These are phyloP conservation scores for Oidiodendron maius DNA, from an alignment of 495 filamentous ascomycete species.

Conservation along the genomic window DNA sequence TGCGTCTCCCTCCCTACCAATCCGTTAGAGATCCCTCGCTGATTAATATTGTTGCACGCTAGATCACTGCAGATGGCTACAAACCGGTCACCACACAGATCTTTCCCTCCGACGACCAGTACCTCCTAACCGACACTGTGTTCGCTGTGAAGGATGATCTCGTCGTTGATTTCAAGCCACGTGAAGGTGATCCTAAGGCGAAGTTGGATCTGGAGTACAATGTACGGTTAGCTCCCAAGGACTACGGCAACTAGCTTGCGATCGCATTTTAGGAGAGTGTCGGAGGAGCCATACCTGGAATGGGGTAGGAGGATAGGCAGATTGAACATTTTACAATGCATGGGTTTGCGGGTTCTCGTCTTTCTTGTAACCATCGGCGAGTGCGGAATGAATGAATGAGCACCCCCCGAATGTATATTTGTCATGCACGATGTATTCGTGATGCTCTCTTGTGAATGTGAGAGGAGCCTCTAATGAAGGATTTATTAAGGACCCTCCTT, in stretches of 20 bases:
- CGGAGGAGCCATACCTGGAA: too few species aligned
- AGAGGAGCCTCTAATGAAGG: too few species aligned
- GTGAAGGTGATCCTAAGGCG: background rate
- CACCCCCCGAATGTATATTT: too few species aligned
- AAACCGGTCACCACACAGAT: slow-evolving; percentile 56
- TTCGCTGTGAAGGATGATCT: slow-evolving; percentile 63
- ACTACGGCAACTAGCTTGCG: background rate
- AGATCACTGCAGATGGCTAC: slow-evolving; percentile 44
- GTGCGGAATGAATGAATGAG: too few species aligned
- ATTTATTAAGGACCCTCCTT: too few species aligned
- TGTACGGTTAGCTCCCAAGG: background rate
- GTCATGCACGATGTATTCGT: too few species aligned
- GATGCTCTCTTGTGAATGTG: too few species aligned
- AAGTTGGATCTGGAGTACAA: background rate
- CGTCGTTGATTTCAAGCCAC: slow-evolving; percentile 50
- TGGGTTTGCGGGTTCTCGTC: too few species aligned
- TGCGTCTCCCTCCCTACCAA: slow-evolving; percentile 28
- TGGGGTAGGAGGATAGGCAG: too few species aligned
- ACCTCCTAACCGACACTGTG: slow-evolving; percentile 55
- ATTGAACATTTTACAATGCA: too few species aligned
- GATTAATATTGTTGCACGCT: background rate
- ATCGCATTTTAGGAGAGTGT: too few species aligned
- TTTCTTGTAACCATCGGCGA: too few species aligned
- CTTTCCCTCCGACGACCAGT: slow-evolving; percentile 56
- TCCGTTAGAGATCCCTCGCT: background rate